Conservation (phyloP, 2,329 filamentous ascomycete species). For the Pyricularia pennisetigena region DNA sequence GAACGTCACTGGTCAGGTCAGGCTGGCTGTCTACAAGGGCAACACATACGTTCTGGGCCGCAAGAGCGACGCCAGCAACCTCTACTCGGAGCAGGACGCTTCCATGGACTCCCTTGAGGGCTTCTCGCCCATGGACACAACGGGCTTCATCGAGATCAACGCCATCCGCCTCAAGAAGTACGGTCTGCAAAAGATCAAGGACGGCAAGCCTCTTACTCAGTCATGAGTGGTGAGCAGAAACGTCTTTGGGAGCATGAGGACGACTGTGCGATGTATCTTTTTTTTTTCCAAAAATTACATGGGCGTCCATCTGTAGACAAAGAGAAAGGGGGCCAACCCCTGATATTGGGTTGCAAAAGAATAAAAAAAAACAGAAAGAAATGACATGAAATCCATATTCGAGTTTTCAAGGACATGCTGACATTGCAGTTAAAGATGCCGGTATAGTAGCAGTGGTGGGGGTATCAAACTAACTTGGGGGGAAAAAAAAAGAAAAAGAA, state of each 20-base stretch:
- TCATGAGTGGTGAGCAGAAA: not conserved
- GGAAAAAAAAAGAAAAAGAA: too few species aligned
- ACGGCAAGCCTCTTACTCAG: constrained; percentile 20
- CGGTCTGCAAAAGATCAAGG: constrained; percentile 27
- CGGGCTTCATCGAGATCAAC: constrained; percentile 57
- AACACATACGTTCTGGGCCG: constrained; percentile 34
- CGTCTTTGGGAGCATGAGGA: not conserved
- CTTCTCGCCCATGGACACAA: constrained; percentile 30
- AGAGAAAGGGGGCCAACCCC: not conserved
- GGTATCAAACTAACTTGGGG: not conserved
- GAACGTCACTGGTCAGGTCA: constrained; percentile 25
- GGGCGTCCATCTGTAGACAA: not conserved
- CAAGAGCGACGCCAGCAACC: constrained; percentile 33
- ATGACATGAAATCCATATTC: not conserved
- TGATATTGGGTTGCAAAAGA: not conserved
- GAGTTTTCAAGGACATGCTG: not conserved
- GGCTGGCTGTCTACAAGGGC: constrained; percentile 29
- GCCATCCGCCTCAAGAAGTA: constrained; percentile 55
- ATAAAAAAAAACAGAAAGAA: not conserved
- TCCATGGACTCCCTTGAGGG: constrained; percentile 39
- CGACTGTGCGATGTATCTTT: not conserved
- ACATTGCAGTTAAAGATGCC: not conserved
- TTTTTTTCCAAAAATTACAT: not conserved
- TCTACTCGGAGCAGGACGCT: constrained; percentile 38
- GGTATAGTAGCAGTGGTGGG: not conserved